These are phyloP conservation scores for Chlamydomonas reinhardtii DNA, from an alignment of 163 green algal species.

Conservation along the genomic window DNA sequence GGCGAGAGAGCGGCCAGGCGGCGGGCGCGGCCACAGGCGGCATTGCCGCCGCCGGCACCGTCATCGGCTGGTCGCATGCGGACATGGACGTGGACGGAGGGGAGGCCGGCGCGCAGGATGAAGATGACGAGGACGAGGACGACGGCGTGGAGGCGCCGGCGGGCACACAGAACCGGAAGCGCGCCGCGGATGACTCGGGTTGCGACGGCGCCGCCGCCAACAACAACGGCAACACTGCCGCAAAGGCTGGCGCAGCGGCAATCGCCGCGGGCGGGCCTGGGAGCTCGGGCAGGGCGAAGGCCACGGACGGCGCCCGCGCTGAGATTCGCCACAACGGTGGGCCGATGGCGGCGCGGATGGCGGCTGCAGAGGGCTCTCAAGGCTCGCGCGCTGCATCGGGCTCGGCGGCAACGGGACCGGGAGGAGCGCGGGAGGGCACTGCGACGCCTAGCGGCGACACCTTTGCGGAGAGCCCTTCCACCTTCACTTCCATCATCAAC, in stretches of 20 bases:
- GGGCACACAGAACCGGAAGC: too few species aligned
- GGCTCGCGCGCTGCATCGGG: conserved; percentile 10
- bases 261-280: too few species aligned
- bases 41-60: background rate
- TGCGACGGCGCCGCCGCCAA: too few species aligned
- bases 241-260: too few species aligned
- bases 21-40: too few species aligned
- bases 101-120: background rate
- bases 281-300: too few species aligned
- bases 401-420: background rate
- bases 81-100: background rate
- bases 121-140: background rate
- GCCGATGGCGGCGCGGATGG: too few species aligned
- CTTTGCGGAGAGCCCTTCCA: conserved; percentile 20
- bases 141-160: background rate
- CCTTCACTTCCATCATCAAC: background rate
- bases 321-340: too few species aligned
- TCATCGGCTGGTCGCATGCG: conserved; percentile 24
- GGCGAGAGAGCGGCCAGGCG: too few species aligned
- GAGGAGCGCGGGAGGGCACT: background rate
- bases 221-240: too few species aligned
- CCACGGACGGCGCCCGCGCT: too few species aligned
- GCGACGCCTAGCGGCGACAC: conserved; percentile 24
- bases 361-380: conserved; percentile 27
- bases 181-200: too few species aligned